Evolutionary conservation across 169 alveolate species (phyloP), one percentile per base, ranked within the genome.

Genomic region (Cryptosporidium sp.): DNA sequence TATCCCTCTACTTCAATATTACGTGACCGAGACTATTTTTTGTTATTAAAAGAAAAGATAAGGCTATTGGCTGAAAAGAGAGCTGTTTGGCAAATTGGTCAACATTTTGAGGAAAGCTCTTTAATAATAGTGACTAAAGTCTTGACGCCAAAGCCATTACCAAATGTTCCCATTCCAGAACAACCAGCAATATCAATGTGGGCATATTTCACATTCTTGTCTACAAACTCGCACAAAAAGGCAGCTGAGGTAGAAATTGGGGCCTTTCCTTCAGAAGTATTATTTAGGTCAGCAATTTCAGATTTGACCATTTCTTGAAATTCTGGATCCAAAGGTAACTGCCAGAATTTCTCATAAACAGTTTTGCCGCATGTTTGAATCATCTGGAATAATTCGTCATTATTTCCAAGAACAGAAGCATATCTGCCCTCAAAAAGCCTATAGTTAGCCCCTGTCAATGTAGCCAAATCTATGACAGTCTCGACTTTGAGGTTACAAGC

Each of bases 111-210:
- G 6, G 89, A 80, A 14, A 62, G 53, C 29, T 65, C 68, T 35
- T 21, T 58, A 12, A 91, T 35, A 44, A 94, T 69, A 35, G 91
- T 85, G 14, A 93, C 93, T 33, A 95, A 44, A 8, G 96, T 85
- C 51, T 94, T 73, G 29, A 94, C 97, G 14, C 97, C 97, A 68
- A 92, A 95, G n/a, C 97, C 97, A 58, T 93, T 94, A 29, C 96
- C 96, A 58, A 93, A 80, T 45, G 87, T 85, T 69, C 73, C 91
- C 70, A 89, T 93, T 85, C 93, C 94, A 5, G 97, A 96, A 33
- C 97, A 97, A 0, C 99, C 99, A n/a, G 99, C 99, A 44, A 97
- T 97, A 92, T 97, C 99, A 65, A 97, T 84, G 85, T 97, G 99
- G 18, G 97, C 97, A 98, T 99, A 97, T 31, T 94, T 92, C 29